A percentile compares a stretch with the other conserved stretches of the same genome.
These are phyloP conservation scores for Calamus simplicifolius DNA, from an alignment of 176 grass and related monocot species.

Conservation along the genomic window DNA sequence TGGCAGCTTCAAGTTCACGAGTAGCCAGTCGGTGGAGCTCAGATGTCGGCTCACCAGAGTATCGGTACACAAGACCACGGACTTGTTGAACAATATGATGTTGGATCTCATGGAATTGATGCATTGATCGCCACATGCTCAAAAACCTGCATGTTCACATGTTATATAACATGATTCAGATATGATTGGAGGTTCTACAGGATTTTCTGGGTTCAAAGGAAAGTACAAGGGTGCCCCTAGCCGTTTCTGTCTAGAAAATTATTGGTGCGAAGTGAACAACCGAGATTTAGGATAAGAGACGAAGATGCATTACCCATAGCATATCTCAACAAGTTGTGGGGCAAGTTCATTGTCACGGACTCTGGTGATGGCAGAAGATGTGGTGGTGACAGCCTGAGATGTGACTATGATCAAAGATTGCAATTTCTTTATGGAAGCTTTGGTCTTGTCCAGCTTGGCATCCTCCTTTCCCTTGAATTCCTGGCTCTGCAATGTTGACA, in stretches of 20 bases:
- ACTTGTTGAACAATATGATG: slow-evolving; percentile 93
- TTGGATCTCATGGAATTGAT: slow-evolving; percentile 81
- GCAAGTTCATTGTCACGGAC: slow-evolving; percentile 95
- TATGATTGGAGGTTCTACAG: too few species aligned
- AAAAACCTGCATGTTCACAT: slow-evolving; percentile 44
- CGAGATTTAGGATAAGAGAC: background rate
- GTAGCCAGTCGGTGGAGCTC: slow-evolving; percentile 84
- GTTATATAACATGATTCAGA: background rate
- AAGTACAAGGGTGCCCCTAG: too few species aligned
- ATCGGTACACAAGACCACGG: slow-evolving; percentile 63
- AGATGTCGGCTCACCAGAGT: slow-evolving; percentile 68
- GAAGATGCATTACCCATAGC: slow-evolving; percentile 53
- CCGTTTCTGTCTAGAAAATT: background rate
- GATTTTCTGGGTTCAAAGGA: too few species aligned
- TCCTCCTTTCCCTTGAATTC: slow-evolving; percentile 78
- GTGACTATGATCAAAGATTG: slow-evolving; percentile 88
- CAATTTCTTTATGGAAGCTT: slow-evolving; percentile 89
- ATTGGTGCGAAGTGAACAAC: background rate
- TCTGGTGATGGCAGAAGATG: slow-evolving; percentile 79
- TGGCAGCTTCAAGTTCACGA: slow-evolving; percentile 82
- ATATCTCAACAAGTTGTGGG: slow-evolving; percentile 93
- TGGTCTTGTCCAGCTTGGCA: slow-evolving; percentile 91
- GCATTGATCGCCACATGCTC: slow-evolving; percentile 97
- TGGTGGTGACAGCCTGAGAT: slow-evolving; percentile 88
- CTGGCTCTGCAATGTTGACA: slow-evolving; percentile 79